Evolutionary conservation across 768 basidiomycete species (phyloP).

Genomic region (Piloderma croceum): DNA sequence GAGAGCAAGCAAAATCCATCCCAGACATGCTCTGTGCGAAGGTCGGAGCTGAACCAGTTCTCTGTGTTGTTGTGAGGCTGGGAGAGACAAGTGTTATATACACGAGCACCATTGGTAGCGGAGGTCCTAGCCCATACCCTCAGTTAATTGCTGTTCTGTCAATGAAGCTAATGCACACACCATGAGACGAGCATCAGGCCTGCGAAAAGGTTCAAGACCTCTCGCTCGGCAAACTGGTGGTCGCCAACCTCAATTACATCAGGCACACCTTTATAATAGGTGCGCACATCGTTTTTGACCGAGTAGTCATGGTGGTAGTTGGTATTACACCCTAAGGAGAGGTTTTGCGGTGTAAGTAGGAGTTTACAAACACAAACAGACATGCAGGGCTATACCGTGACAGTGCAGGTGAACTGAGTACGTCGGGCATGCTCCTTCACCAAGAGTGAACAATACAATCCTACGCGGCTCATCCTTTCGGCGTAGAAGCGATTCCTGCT

Average conservation of each 20-base stretch:
- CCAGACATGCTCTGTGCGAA: too few species aligned
- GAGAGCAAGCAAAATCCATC: too few species aligned
- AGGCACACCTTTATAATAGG: conserved; percentile 21
- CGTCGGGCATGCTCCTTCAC: conserved; percentile 9
- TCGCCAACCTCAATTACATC: conserved; percentile 21
- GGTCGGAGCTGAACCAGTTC: too few species aligned
- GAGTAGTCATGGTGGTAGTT: conserved; percentile 24
- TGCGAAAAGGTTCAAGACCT: too few species aligned
- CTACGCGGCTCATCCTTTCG: too few species aligned
- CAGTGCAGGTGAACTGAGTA: conserved; percentile 9
- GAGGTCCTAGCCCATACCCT: background rate
- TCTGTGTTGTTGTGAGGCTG: background rate
- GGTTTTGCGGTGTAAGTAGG: too few species aligned
- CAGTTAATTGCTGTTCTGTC: too few species aligned
- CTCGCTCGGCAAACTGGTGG: conserved; percentile 27
- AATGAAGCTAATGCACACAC: too few species aligned
- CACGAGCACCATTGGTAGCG: background rate
- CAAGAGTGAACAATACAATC: conserved; percentile 10
- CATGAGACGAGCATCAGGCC: too few species aligned
- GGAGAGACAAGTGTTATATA: background rate
- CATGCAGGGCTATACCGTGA: too few species aligned
- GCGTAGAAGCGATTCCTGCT: too few species aligned
- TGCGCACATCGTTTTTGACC: conserved; percentile 12
- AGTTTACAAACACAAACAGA: too few species aligned
- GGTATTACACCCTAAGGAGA: conserved; percentile 15